Evolutionary conservation across 805 yeast genomes (phyloP), one percentile per base, ranked within the genome.

Genomic region (Tetrapisispora fleetii): DNA sequence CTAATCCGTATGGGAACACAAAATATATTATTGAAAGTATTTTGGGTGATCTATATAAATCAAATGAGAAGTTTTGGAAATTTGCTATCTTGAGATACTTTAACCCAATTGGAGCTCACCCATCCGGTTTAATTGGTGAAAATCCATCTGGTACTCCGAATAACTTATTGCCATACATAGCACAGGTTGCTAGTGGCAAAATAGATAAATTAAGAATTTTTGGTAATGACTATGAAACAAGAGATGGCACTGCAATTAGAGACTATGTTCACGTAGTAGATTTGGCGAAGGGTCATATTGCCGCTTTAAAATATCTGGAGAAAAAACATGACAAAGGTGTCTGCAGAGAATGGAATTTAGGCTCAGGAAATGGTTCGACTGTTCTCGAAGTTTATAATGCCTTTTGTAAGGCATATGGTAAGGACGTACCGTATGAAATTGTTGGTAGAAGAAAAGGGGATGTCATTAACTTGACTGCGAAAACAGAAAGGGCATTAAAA

Each of bases 91-190:
- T 85, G 58, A 74, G 93, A 48, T 85, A 85, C 67, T 85, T 83
- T 71, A 85, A 85, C 60, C 93, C 93, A 33, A 83, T 83, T 55
- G 95, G 95, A 33, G 91, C 93, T 16, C 93, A 85, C 60, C 85
- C 89, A 3, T 78, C 87, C 1, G 93, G 93, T 10, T 66, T 78
- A 36, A 72, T 85, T 51, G 95, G 93, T 35, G 95, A 85, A 59
- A 89, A 85, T 61, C 90, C 90, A 8, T 69, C 77, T 50, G 90
- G 89, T 13, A 72, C 79, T 46, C 91, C 93, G 42, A 83, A 83
- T 67, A 85, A 85, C 56, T 67, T 85, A 56, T 70, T 85, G 53
- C 91, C 93, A 3, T 80, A 69, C 62, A 71, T 85, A 59, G 85
- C 89, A 2, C 88, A 84, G 63, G 89, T 84, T 13, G 90, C 91